Percentiles rank a stretch among this genome's conserved stretches.
Evolutionary conservation across 257 asterid genomes (phyloP).

Genomic region (Oldenlandia corymbosa): DNA sequence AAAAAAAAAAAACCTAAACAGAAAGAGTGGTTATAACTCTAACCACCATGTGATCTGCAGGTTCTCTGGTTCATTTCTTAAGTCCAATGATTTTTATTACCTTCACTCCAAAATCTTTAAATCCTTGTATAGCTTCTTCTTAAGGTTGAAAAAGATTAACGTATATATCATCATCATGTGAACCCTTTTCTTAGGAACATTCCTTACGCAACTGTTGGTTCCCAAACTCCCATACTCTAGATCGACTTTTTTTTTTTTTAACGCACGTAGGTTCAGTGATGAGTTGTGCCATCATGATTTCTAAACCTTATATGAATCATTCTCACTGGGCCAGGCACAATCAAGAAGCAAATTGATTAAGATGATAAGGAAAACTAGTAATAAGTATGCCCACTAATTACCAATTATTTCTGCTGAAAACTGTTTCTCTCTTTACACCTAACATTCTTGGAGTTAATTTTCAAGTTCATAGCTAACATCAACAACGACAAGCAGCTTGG

Average conservation of each 20-base stretch:
- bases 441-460: too few species aligned
- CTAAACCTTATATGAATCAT: too few species aligned
- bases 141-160: slow-evolving; percentile 19
- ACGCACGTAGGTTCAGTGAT: too few species aligned
- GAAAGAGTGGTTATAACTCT: background rate
- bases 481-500: too few species aligned
- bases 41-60: slow-evolving; percentile 11
- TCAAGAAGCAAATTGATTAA: too few species aligned
- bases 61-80: slow-evolving; percentile 2
- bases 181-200: background rate
- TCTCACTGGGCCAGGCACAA: too few species aligned
- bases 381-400: too few species aligned
- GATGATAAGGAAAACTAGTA: too few species aligned
- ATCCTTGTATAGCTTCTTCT: background rate
- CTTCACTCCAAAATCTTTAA: background rate
- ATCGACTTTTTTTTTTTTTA: background rate
- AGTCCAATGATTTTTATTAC: background rate
- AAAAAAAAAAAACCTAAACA: background rate
- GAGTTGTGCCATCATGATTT: too few species aligned
- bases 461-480: too few species aligned
- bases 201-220: background rate
- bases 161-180: background rate
- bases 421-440: too few species aligned
- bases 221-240: background rate
- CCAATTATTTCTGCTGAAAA: too few species aligned